These are phyloP conservation scores for Sarocladium kiliense DNA, from an alignment of 2,329 filamentous ascomycete species.

Conservation along the genomic window DNA sequence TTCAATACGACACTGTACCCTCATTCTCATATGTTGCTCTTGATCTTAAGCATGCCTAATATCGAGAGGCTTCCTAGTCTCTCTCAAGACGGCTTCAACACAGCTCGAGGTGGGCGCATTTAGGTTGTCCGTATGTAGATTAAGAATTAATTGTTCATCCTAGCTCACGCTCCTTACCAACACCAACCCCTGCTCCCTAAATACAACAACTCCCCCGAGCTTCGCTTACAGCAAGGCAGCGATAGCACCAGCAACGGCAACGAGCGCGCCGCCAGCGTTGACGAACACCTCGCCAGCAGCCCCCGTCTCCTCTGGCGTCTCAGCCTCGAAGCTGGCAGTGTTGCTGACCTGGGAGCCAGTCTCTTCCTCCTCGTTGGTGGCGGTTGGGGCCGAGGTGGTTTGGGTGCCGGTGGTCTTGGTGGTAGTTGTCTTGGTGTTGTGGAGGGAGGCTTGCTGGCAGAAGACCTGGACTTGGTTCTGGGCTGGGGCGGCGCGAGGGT, in stretches of 20 bases:
- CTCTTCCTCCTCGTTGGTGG: slow-evolving; percentile 16
- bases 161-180: neutral
- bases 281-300: slow-evolving; percentile 24
- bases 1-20: neutral
- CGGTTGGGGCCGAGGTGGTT: slow-evolving; percentile 14
- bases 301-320: slow-evolving; percentile 13
- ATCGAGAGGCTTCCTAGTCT: too few species aligned
- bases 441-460: slow-evolving; percentile 42
- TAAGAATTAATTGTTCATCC: neutral
- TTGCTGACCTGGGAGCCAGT: slow-evolving; percentile 17
- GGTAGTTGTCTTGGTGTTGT: slow-evolving; percentile 28
- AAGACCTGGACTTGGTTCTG: slow-evolving; percentile 34
- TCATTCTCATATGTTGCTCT: neutral
- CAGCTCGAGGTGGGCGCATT: too few species aligned
- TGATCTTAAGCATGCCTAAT: too few species aligned
- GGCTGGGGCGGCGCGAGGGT: slow-evolving; percentile 29
- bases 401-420: slow-evolving; percentile 17
- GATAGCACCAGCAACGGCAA: slow-evolving; percentile 32
- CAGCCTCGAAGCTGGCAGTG: slow-evolving; percentile 18
- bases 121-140: neutral
- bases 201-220: neutral
- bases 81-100: too few species aligned
- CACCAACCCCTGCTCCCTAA: neutral
- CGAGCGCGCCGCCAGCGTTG: slow-evolving; percentile 27
- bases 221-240: slow-evolving; percentile 29